Base-by-base conservation (phyloP, 2,329 filamentous ascomycete genomes). In the Mycogone perniciosa region DNA sequence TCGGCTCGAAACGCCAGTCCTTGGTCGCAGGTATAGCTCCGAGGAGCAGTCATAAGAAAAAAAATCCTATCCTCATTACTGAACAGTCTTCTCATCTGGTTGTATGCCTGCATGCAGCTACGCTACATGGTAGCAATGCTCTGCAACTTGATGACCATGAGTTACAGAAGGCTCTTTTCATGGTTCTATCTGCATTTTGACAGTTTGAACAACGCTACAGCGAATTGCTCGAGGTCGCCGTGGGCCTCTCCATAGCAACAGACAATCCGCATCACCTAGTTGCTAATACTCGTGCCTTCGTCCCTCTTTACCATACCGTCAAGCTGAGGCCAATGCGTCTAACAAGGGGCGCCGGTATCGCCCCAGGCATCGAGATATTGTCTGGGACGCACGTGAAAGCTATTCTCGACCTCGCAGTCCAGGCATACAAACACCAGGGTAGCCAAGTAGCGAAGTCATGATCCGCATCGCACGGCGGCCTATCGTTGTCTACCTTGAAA, bases 401-500 rank as follows among this genome's bases (percentile, higher is more conserved):
- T 29, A 65, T 68, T n/a, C 61, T 68, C 56, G 65, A 65, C 20
- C 54, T 69, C 4, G 62, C 64, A 2, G 62, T 64, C 31, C 66
- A 68, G 34, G 59, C 61, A 9, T 64, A 62, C 42, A 65, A 62
- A 35, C 61, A 69, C 44, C 59, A 59, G 3, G 65, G 67, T 5
- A 57, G 65, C 6, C 57, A 63, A n/a, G 59, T 62, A 57, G 65
- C 6, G 58, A 63, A n/a, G 59, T 62, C 6, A 60, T 68, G 43
- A 51, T 62, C 5, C 59, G 64, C 34, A 58, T 68, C 11, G 63
- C 65, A 0, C 68, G 65, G 62, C 64, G 66, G 5, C 54, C 70
- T 5, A 67, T 69, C 48, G 59, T 66, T n/a, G 67, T 61, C 4
- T 65, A 62, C 6, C 54, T 71, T 6, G 65, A 69, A 53, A 68